phyloP scores from a whole-genome alignment of 2,329 filamentous ascomycete species.

The Fusarium pseudoanthophilum region DNA sequence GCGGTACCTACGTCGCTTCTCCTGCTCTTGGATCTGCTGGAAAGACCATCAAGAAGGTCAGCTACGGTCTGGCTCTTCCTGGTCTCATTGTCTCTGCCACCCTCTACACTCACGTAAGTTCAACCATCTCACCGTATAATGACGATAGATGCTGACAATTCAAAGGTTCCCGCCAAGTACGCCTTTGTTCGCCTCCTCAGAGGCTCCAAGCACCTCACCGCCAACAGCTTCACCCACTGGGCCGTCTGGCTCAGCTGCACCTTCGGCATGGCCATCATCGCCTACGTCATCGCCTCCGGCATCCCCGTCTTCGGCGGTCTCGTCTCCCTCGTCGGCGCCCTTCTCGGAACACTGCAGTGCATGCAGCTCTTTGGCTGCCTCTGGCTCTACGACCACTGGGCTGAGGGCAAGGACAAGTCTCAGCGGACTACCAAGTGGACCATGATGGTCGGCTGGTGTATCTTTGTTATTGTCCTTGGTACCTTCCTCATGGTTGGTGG shows the following conservation, averaged over 20 bases:
- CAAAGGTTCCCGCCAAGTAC: conserved; percentile 31
- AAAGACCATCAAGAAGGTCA: conserved; percentile 54
- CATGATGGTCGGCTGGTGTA: conserved; percentile 24
- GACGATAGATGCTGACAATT: accelerated
- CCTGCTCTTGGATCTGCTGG: conserved; percentile 61
- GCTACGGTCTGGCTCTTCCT: conserved; percentile 53
- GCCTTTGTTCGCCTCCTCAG: conserved; percentile 39
- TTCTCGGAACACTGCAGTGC: conserved; percentile 47
- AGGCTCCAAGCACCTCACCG: conserved; percentile 47
- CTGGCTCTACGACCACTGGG: conserved; percentile 47
- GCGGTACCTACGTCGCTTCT: conserved; percentile 59
- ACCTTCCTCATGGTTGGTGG: conserved; percentile 57
- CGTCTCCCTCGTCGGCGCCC: conserved; percentile 47
- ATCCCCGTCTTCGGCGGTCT: conserved; percentile 43
- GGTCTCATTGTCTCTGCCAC: conserved; percentile 45
- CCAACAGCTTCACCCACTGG: conserved; percentile 47
- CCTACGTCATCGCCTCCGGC: conserved; percentile 44
- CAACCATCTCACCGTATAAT: accelerated
- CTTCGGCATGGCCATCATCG: conserved; percentile 37
- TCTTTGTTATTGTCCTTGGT: conserved; percentile 31
- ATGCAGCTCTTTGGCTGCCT: conserved; percentile 46
- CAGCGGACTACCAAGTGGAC: conserved; percentile 27
- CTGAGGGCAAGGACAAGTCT: conserved; percentile 31
- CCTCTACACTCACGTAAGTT: conserved; percentile 45
- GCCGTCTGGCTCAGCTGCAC: conserved; percentile 48